Conservation (phyloP, 805 yeast species). For the Ogataea angusta region DNA sequence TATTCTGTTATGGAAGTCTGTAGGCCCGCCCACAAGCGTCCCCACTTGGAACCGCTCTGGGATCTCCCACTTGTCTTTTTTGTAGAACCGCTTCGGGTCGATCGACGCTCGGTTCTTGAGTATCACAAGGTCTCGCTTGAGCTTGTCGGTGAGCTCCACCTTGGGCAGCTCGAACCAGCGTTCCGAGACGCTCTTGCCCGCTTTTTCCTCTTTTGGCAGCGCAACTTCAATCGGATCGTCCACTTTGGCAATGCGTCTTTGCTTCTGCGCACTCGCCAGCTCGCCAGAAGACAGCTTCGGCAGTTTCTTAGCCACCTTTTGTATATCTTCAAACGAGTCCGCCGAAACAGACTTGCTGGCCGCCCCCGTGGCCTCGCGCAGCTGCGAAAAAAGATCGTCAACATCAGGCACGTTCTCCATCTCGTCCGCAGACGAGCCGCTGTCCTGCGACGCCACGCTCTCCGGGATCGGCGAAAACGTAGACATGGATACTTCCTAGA, state of each 20-base stretch:
- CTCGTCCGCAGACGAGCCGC: conserved; percentile 11
- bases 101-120: conserved; percentile 84
- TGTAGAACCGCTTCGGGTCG: conserved; percentile 94
- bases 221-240: conserved; percentile 42
- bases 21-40: conserved; percentile 76
- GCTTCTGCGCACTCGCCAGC: conserved; percentile 15
- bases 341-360: conserved; percentile 13
- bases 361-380: conserved; percentile 16
- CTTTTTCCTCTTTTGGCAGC: conserved; percentile 22
- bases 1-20: conserved; percentile 73
- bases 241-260: conserved; percentile 17
- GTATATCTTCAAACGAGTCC: conserved; percentile 31
- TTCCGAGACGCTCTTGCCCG: conserved; percentile 42
- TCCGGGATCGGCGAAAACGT: conserved; percentile 19
- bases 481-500: background rate
- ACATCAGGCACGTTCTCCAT: conserved; percentile 7
- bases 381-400: conserved; percentile 35
- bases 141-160: conserved; percentile 65
- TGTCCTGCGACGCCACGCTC: conserved; percentile 16
- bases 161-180: conserved; percentile 83
- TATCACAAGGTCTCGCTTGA: conserved; percentile 74
- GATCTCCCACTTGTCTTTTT: conserved; percentile 69
- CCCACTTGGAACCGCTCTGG: conserved; percentile 74
- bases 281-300: conserved; percentile 34
- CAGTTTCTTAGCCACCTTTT: conserved; percentile 31